phyloP scores from a whole-genome alignment of 1,284 basidiomycete species.

The Marasmius oreades region DNA sequence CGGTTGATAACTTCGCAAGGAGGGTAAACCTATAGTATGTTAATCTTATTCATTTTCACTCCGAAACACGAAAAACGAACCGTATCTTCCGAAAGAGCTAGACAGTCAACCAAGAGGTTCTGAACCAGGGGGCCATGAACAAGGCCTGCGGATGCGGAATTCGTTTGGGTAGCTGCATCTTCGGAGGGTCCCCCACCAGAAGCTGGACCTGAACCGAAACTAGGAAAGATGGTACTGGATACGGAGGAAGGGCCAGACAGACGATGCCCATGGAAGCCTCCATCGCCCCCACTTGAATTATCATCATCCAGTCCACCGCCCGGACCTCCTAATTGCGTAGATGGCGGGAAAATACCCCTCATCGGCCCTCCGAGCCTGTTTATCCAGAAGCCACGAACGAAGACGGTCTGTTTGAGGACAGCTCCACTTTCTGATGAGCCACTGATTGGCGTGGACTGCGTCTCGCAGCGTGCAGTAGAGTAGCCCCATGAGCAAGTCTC shows the following conservation, averaged over 20 bases:
- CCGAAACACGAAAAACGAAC: not conserved
- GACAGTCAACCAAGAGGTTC: too few species aligned
- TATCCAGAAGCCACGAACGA: constrained; percentile 16
- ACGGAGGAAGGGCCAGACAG: too few species aligned
- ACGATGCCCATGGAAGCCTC: too few species aligned
- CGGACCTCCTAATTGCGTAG: not conserved
- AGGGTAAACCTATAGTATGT: not conserved
- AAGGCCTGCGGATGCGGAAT: too few species aligned
- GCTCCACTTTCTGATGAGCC: not conserved
- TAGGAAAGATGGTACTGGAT: too few species aligned
- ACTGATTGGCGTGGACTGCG: not conserved
- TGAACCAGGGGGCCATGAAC: too few species aligned
- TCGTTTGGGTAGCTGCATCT: too few species aligned
- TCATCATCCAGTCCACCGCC: not conserved
- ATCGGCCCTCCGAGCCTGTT: not conserved
- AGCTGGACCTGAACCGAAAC: too few species aligned
- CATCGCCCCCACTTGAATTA: too few species aligned
- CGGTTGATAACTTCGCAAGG: constrained; percentile 12
- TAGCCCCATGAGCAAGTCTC: not conserved
- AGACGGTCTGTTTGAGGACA: not conserved
- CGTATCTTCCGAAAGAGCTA: too few species aligned
- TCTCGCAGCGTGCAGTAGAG: not conserved
- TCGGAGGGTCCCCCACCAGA: too few species aligned
- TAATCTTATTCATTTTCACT: not conserved
- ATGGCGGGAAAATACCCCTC: not conserved